Conservation (phyloP, 2,329 filamentous ascomycete species). For the Aspergillus texensis region DNA sequence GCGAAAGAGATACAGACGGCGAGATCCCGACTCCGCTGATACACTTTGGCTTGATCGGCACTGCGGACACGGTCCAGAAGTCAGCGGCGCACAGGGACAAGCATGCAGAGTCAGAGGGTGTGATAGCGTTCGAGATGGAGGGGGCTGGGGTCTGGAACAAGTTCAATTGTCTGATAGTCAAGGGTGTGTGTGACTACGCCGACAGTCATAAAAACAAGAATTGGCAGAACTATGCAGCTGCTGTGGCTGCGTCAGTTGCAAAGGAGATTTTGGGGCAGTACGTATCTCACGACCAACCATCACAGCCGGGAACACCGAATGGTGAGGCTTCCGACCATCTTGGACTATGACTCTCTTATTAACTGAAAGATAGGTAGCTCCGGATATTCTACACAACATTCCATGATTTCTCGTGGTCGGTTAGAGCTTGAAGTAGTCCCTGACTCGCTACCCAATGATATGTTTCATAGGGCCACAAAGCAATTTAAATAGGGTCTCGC, state of each 20-base stretch:
- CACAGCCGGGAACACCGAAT: neutral
- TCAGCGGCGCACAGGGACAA: constrained; percentile 34
- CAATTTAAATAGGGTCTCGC: neutral
- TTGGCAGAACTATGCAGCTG: constrained; percentile 47
- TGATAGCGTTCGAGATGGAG: constrained; percentile 42
- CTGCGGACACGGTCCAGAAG: constrained; percentile 41
- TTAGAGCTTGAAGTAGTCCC: neutral
- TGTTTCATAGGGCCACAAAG: neutral
- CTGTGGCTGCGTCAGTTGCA: constrained; percentile 38
- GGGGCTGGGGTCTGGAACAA: constrained; percentile 40
- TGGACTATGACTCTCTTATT: neutral
- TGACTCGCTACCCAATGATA: neutral
- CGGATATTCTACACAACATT: neutral
- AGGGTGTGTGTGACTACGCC: constrained; percentile 45
- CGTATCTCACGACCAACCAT: neutral
- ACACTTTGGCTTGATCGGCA: constrained; percentile 39
- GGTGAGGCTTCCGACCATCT: neutral
- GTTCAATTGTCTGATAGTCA: constrained; percentile 33
- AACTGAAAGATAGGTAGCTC: neutral
- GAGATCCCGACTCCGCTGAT: constrained; percentile 13
- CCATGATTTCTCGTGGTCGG: neutral
- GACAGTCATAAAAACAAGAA: constrained; percentile 44
- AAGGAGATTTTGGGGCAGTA: constrained; percentile 15
- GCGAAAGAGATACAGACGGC: constrained; percentile 9
- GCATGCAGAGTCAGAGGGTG: constrained; percentile 23